A percentile compares a stretch with the other conserved stretches of the same genome.
phyloP scores from a whole-genome alignment of 768 basidiomycete genomes.

The Trametes sanguinea region DNA sequence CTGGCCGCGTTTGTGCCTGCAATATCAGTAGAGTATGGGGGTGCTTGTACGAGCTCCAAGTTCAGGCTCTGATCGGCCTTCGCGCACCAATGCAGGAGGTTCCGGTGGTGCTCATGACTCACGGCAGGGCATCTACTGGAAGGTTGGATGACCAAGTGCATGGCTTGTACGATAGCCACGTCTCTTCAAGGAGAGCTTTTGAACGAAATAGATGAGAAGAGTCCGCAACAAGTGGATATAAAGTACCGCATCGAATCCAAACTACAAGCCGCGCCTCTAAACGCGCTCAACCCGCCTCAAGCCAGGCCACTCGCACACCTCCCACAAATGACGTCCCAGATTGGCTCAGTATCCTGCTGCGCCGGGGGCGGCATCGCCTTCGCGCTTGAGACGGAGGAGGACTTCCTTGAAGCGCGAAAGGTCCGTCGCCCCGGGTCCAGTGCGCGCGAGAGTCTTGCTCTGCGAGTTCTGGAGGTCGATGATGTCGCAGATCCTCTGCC shows the following conservation, averaged over 20 bases:
- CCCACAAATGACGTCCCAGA: too few species aligned
- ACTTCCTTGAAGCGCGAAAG: constrained; percentile 91
- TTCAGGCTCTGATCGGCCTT: too few species aligned
- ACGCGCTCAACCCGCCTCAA: background rate
- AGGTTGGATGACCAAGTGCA: background rate
- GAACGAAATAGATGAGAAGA: background rate
- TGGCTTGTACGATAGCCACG: background rate
- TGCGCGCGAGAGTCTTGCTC: constrained; percentile 90
- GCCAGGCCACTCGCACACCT: background rate
- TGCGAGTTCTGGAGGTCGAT: constrained; percentile 94
- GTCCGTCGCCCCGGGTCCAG: constrained; percentile 87
- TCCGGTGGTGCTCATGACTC: too few species aligned
- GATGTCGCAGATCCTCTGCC: constrained; percentile 88
- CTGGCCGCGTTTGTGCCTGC: background rate
- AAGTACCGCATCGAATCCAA: constrained; percentile 11
- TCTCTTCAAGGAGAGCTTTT: background rate
- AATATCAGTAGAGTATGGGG: too few species aligned
- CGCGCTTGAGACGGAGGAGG: constrained; percentile 81
- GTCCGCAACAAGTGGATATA: constrained; percentile 11
- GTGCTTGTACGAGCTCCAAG: too few species aligned
- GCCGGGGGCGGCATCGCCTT: constrained; percentile 90
- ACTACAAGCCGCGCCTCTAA: constrained; percentile 4
- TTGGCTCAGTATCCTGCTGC: constrained; percentile 78
- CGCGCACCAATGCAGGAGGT: too few species aligned
- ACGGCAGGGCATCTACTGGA: background rate